Evolutionary conservation across 371 early-diverging fungal species (phyloP), one percentile per base, ranked within the genome.

Genomic region (Smittium mucronatum): DNA sequence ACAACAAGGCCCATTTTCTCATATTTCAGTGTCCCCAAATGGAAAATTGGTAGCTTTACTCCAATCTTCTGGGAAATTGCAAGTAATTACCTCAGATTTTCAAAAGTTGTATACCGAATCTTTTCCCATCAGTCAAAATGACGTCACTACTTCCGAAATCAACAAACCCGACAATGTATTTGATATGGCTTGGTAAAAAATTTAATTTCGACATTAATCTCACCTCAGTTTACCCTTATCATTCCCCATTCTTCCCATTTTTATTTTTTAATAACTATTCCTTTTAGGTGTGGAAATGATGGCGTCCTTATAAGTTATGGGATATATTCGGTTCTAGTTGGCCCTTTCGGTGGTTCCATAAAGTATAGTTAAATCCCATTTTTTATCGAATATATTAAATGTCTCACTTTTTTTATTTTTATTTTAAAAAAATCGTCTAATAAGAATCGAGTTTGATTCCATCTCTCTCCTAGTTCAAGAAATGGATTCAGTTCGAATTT

Each of bases 41-140:
- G 95, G 94, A 28, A 94, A 92, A 36, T 89, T 91, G 35, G 76
- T 95, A 32, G 93, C 95, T 0, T 76, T 97, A 36, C 92, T 90
- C 72, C 89, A 91, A 0, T 74, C 73, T 1, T n/a, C 32, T 2
- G 93, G 93, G 17, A 84, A 88, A 67, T 74, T 97, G n/a, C 90
- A 89, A 87, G 95, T 98, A 0, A 92, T 95, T 0, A 93, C 98
- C 0, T 85, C 92, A 15, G 95, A 98, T 76, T 98, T 98, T 74
- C 90, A 93, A 78, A 88, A 90, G 71, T 92, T 88, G 63, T 80
- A 93, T 21, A 92, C 95, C 0, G 95, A 95, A 74, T 89, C 89
- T 68, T 73, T 85, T 21, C 90, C 90, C 5, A 59, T 59, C 5
- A 5, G 26, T 16, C 15, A 28, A n/a, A 28, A 59, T 16, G 26